Evolutionary conservation across 495 filamentous ascomycete species (phyloP), one percentile per base, ranked within the genome.

Genomic region (Tuber magnatum): DNA sequence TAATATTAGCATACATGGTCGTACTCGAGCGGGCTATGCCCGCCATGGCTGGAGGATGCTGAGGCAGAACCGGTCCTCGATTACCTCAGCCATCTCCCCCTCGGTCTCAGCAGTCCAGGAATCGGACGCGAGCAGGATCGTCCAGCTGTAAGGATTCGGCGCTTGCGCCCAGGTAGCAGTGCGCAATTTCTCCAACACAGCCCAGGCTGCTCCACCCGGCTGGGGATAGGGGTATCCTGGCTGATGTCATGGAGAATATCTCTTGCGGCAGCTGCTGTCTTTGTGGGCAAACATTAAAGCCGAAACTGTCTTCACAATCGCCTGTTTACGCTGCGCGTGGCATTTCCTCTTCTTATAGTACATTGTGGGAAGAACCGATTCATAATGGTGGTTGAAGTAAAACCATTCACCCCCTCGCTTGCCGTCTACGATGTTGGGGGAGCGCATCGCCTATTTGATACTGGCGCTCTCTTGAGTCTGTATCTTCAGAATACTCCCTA

Each of bases 331-430:
- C 14, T 32, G 56, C 14, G 56, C 9, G 56, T 65, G 14, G 28
- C 28, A 7, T 65, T 32, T 14, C 8, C 28, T 32, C 14, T 35
- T 65, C 1, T 56, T 48, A 24, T n/a, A n/a, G n/a, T n/a, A n/a
- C n/a, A n/a, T 8, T 24, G 46, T 2, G 10, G n/a, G 12, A 14
- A 35, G 56, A 65, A 35, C 16, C 14, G 56, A 35, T 65, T 20
- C 56, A 65, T 32, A 35, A 65, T 65, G 56, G 56, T 35, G 56
- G 28, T 65, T 4, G 56, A 65, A 28, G 56, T 65, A 35, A 65
- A 65, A 65, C 56, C 56, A 1, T 65, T 32, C 56, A 65, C 56
- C 56, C 56, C 56, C 28, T 65, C 56, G 56, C 56, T 65, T 65
- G 56, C 56, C 3, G 56, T 65, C 4, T 65, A 65, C 56, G 56